Evolutionary conservation across 1,139 yeast genomes (phyloP).

Genomic region (Debaryomyces nepalensis): DNA sequence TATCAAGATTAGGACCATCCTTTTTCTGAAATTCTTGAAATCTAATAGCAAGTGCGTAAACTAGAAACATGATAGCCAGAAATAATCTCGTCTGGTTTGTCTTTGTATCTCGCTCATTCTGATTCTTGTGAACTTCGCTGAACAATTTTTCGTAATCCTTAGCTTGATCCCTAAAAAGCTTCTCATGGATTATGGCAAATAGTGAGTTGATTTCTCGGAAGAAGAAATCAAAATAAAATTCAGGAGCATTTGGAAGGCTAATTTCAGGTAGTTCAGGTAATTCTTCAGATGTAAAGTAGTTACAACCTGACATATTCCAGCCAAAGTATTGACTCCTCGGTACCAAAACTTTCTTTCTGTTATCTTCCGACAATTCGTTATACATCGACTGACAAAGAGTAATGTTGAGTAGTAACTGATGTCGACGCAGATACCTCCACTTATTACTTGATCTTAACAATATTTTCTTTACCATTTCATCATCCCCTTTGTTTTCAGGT

Average conservation of each 20-base stretch:
- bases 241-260: constrained; percentile 21
- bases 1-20: constrained; percentile 34
- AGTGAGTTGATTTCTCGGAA: constrained; percentile 59
- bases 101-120: constrained; percentile 24
- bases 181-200: constrained; percentile 57
- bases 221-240: constrained; percentile 42
- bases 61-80: constrained; percentile 54
- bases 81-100: constrained; percentile 49
- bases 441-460: constrained; percentile 37
- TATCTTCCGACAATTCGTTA: constrained; percentile 41
- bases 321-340: constrained; percentile 68
- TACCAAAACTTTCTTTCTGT: constrained; percentile 41
- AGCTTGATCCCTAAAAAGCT: constrained; percentile 57
- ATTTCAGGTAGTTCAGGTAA: constrained; percentile 42
- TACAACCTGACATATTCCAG: constrained; percentile 68
- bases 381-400: constrained; percentile 49
- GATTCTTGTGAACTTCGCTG: constrained; percentile 17
- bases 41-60: constrained; percentile 57
- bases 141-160: constrained; percentile 36
- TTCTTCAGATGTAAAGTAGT: constrained; percentile 47
- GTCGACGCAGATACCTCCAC: constrained; percentile 57
- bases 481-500: constrained; percentile 22
- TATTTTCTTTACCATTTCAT: constrained; percentile 23
- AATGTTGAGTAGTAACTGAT: constrained; percentile 52
- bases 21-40: constrained; percentile 53